These are phyloP conservation scores for Stephanodiscus triporus DNA, from an alignment of 108 stramenopile species.

Conservation along the genomic window DNA sequence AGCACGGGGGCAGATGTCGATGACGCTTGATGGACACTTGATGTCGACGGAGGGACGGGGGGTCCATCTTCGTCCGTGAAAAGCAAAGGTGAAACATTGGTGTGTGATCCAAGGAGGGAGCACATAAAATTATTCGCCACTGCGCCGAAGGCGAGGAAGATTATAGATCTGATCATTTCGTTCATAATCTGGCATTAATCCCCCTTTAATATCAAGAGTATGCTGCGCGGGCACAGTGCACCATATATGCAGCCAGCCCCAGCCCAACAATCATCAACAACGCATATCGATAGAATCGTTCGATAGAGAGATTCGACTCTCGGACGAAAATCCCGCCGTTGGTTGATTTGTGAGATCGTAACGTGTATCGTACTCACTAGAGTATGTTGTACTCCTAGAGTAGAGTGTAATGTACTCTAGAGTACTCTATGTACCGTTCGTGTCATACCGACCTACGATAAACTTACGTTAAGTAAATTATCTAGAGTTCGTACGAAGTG, in stretches of 20 bases:
- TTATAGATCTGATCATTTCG: neutral
- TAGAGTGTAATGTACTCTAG: no score
- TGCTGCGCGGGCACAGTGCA: neutral
- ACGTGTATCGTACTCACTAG: no score
- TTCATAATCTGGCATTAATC: neutral
- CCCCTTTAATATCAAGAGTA: no score
- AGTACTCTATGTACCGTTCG: no score
- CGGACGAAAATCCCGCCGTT: no score
- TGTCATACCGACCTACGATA: no score
- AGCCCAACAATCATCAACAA: neutral
- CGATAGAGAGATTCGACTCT: no score
- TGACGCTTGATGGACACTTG: neutral
- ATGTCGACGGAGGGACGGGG: neutral
- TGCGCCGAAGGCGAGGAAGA: neutral
- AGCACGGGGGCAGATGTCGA: neutral
- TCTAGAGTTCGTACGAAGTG: no score
- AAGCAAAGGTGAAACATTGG: neutral
- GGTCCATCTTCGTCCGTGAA: neutral
- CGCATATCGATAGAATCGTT: no score
- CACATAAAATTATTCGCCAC: neutral
- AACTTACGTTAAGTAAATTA: no score
- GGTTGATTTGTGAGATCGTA: no score
- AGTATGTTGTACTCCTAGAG: no score
- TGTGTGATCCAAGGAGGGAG: neutral
- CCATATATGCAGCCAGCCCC: neutral